phyloP scores from a whole-genome alignment of 805 yeast genomes.

The Saccharomyces eubayanus region DNA sequence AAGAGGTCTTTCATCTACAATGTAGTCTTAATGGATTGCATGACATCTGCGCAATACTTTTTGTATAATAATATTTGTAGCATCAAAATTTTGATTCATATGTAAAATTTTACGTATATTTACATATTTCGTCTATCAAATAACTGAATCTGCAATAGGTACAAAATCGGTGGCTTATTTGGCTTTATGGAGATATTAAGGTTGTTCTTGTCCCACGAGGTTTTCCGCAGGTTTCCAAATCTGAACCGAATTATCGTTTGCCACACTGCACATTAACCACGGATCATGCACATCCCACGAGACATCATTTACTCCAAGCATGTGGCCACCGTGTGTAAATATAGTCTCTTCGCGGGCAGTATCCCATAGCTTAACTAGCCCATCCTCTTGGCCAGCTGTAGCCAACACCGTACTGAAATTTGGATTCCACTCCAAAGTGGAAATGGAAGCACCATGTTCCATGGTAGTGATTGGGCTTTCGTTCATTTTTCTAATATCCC shows the following conservation, averaged over 20 bases:
- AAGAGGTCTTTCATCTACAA: background rate
- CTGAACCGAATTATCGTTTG: conserved; percentile 82
- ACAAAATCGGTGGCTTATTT: background rate
- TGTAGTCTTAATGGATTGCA: background rate
- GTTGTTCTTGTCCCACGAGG: conserved; percentile 21
- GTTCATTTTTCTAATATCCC: conserved; percentile 53
- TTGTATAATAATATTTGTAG: background rate
- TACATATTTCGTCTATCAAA: background rate
- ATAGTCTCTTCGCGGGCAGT: conserved; percentile 29
- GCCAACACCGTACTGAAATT: conserved; percentile 46
- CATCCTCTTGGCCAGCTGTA: conserved; percentile 57
- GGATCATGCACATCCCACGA: conserved; percentile 72
- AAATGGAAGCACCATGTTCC: conserved; percentile 43
- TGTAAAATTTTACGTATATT: background rate
- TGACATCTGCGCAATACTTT: background rate
- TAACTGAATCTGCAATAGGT: background rate
- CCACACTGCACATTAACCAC: conserved; percentile 65
- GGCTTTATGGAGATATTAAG: conserved; percentile 3
- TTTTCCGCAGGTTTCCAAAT: conserved; percentile 62
- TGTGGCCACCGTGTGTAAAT: conserved; percentile 80
- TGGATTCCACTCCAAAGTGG: conserved; percentile 70
- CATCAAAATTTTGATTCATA: background rate
- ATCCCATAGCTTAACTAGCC: conserved; percentile 57
- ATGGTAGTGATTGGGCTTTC: conserved; percentile 26
- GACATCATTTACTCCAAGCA: conserved; percentile 76